Base-by-base conservation (phyloP, 192 early-diverging fungal species). In the Coemansia nantahalensis region DNA sequence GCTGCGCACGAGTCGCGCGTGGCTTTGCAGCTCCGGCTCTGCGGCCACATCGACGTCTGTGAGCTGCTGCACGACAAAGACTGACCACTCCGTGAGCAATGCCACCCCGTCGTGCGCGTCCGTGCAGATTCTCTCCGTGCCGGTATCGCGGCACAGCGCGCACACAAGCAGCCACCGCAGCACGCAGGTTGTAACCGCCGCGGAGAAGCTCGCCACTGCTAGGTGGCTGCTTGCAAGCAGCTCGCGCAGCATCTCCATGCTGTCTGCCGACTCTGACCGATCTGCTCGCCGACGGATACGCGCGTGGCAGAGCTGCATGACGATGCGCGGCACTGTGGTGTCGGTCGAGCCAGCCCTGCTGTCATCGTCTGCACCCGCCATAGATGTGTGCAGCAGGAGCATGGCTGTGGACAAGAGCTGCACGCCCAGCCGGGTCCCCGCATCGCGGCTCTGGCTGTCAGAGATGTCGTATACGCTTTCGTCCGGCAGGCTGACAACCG, bases 401-500 rank as follows among this genome's bases (percentile, higher is more conserved):
- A 63, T 32, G 21, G 46, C 35, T 16, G 36, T n/a, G 40, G 23
- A n/a, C 34, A 55, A 33, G 11, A 63, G 18, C 23, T 33, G 34
- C 31, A 31, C 37, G 16, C 44, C 44, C 33, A 28, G 16, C 19
- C 24, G 41, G 22, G 26, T 10, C 31, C 45, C 16, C 11, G 0
- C 19, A 13, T 2, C 9, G 51, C 1, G 2, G 4, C 39, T 14
- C 31, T 16, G 28, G 24, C 22, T 39, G 16, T 34, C 49, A 1
- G 59, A 24, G 31, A 68, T 49, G 28, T 57, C 39, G 50, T 54
- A 62, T 16, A 34, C 56, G 38, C 61, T 71, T 22, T 71, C 68
- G 8, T 64, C 68, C 2, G 68, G 61, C 28, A 71, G 46, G 26
- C 68, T 71, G 24, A 71, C 61, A 1, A 71, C 52, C 9, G 68